Evolutionary conservation across 305 asterid species (phyloP), one percentile per base, ranked within the genome.

Genomic region (Fraxinus dipetala): DNA sequence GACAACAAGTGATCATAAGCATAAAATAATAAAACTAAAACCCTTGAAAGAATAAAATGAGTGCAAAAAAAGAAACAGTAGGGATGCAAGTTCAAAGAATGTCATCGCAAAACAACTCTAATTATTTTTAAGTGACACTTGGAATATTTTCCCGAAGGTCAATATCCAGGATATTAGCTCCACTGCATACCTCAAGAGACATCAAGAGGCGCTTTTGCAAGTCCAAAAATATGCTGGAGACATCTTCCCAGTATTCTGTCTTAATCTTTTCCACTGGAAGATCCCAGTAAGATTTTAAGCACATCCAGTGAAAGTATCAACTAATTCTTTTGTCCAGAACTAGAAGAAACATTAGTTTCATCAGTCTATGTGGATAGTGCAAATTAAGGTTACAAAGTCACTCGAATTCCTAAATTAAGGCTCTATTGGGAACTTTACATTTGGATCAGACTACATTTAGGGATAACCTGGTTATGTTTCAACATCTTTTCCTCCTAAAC

Each of bases 1-100:
- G n/a, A 54, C 65, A n/a, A 51, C 80, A 79, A 48, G 32, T 31
- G 59, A 56, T 34, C 16, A 79, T 16, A 69, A 78, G 51, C 43
- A 70, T 14, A 32, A 69, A 16, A 14, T 20, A 32, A 22, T 14
- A 70, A 70, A 70, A 32, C 34, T 67, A 70, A 70, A 32, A 34
- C 40, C 30, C 76, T 31, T 6, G 28, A 7, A 34, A 72, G 28
- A 72, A 72, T 32, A 34, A 72, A n/a, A 72, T 32, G 28, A 32
- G 45, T 6, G 75, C 11, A 16, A 69, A 28, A 28, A 67, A 28
- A 69, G 20, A 69, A 67, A 67, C 34, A 4, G 74, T 18, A 67
- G 74, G 36, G 36, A 28, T 67, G 43, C 40, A 70, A 70, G 43
- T 31, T 72, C 45, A n/a, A 31, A 72, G 45, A 72, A n/a, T 72